Conservation (phyloP, 2,329 filamentous ascomycete genomes). For the Ophiocordyceps sinensis region DNA sequence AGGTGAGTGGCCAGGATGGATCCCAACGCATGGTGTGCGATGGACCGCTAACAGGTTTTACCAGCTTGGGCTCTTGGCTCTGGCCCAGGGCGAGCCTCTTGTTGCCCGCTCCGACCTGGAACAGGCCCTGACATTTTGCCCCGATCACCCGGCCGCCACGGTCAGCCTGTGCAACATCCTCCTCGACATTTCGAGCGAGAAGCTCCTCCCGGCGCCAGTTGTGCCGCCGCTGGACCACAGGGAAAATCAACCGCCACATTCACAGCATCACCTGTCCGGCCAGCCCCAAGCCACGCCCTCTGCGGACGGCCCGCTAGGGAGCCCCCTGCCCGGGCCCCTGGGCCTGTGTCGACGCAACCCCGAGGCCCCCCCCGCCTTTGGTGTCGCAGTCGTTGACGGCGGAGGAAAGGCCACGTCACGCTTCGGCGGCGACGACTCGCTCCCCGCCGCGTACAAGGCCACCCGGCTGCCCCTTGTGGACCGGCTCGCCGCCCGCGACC, state of each 20-base stretch:
- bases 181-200: conserved; percentile 67
- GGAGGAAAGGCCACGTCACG: conserved; percentile 1
- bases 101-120: conserved; percentile 68
- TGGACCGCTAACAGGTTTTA: conserved; percentile 13
- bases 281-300: background rate
- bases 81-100: conserved; percentile 47
- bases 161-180: conserved; percentile 75
- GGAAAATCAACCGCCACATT: background rate
- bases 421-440: conserved; percentile 17
- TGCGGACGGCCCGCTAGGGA: background rate
- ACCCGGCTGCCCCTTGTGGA: conserved; percentile 58
- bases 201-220: conserved; percentile 44
- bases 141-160: conserved; percentile 67
- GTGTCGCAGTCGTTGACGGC: conserved; percentile 1
- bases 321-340: background rate
- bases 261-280: conserved; percentile 2
- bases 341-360: background rate
- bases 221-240: conserved; percentile 26
- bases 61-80: conserved; percentile 52
- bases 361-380: background rate
- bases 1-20: conserved; percentile 39
- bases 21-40: background rate
- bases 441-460: conserved; percentile 38
- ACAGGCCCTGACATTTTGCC: conserved; percentile 61
- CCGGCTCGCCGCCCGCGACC: conserved; percentile 76